Percentiles rank a stretch among this genome's conserved stretches.
Conservation (phyloP, 2,329 filamentous ascomycete species). For the Pseudocercospora pini-densiflorae region DNA sequence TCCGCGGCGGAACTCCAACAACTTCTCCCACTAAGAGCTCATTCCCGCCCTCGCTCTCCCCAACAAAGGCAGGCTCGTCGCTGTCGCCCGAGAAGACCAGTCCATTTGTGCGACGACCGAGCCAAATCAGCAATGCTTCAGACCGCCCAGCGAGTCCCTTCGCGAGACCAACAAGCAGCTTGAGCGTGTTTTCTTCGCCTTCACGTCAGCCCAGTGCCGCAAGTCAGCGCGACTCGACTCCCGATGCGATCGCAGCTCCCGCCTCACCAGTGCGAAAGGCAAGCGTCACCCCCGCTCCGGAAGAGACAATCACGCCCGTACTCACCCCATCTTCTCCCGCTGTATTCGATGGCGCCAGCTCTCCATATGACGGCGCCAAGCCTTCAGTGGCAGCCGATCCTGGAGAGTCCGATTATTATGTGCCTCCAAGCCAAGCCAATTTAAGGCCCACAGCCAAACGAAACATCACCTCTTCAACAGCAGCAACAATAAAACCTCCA, state of each 20-base stretch:
- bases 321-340: conserved; percentile 11
- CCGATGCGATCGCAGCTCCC: conserved; percentile 6
- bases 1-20: conserved; percentile 43
- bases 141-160: conserved; percentile 42
- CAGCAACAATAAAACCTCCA: conserved; percentile 33
- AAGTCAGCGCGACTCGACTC: conserved; percentile 20
- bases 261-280: conserved; percentile 14
- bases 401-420: conserved; percentile 31
- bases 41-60: conserved; percentile 30
- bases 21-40: conserved; percentile 46
- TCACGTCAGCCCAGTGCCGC: conserved; percentile 28
- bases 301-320: conserved; percentile 14
- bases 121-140: conserved; percentile 36
- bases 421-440: conserved; percentile 33
- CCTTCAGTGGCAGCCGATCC: conserved; percentile 26
- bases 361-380: conserved; percentile 23
- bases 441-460: conserved; percentile 38
- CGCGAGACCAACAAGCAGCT: conserved; percentile 39
- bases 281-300: conserved; percentile 13
- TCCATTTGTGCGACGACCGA: conserved; percentile 42
- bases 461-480: conserved; percentile 41
- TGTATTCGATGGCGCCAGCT: not conserved
- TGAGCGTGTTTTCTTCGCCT: conserved; percentile 33
- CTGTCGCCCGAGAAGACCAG: conserved; percentile 41
- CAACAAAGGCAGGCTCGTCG: conserved; percentile 28